Evolutionary conservation across 108 stramenopile species (phyloP), one percentile per base, ranked within the genome.

Genomic region (Cyclotella baltica): DNA sequence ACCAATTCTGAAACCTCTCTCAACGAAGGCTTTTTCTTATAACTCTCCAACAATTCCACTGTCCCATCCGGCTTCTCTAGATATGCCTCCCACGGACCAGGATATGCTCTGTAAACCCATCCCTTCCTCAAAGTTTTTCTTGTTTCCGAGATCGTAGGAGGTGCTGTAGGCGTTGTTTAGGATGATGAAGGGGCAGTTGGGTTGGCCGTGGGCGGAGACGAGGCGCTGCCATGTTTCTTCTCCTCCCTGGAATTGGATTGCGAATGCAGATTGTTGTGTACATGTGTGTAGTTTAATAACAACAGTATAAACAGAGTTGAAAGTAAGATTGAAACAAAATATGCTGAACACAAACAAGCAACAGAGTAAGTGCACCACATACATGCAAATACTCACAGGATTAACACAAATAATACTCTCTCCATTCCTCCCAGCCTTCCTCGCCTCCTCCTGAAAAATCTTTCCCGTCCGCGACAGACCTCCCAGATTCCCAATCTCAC

Each of bases 81-180:
- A 47, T 89, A 88, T 13, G 96, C 94, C 78, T 92, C 75, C 96
- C 96, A 96, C 16, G 87, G 85, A 1, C 92, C 92, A n/a, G 96
- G 96, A 67, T 84, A 93, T 1, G 80, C 37, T 22, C 94, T 85
- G 69, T 88, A 96, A 3, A 96, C 84, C 83, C 91, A 96, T 38
- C 96, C 96, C 73, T 61, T 94, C 95, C 68, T 96, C 91, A 53
- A 86, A 92, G 10, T 88, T 88, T 35, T 78, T 83, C 63, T 90
- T 91, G 78, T 92, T 94, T 18, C 89, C 96, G 19, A 96, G 80
- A 64, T 90, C 92, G 67, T 96, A 96, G 22, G 88, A 88, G 13
- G 94, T 95, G 29, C 90, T 91, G 64, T 92, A 92, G 6, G 93
- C 82, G 63, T 89, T 92, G 67, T 96, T 96, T 50, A 96, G 33